These are phyloP conservation scores for Infundibulicybe gibba DNA, from an alignment of 768 basidiomycete species.

Conservation along the genomic window DNA sequence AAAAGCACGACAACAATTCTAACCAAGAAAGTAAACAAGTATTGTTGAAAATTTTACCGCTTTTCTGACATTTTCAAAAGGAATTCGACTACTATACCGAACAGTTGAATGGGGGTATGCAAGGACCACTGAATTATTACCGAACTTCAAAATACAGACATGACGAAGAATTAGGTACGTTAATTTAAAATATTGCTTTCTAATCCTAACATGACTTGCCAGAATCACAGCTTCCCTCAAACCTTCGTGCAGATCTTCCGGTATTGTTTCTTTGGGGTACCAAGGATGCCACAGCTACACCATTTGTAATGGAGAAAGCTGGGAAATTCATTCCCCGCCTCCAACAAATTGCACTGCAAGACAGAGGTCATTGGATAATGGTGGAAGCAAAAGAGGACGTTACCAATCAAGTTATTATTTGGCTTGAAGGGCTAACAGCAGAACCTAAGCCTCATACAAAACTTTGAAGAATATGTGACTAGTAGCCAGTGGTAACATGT, in stretches of 20 bases:
- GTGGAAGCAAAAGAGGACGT: slow-evolving; percentile 56
- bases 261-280: slow-evolving; percentile 63
- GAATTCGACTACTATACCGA: slow-evolving; percentile 52
- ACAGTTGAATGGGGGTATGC: slow-evolving; percentile 49
- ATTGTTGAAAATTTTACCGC: background rate
- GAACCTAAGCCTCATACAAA: slow-evolving; percentile 9
- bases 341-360: slow-evolving; percentile 49
- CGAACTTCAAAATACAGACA: slow-evolving; percentile 57
- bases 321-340: slow-evolving; percentile 48
- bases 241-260: slow-evolving; percentile 45
- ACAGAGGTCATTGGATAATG: slow-evolving; percentile 69
- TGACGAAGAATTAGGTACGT: slow-evolving; percentile 57
- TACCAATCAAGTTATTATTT: slow-evolving; percentile 41
- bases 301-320: slow-evolving; percentile 35
- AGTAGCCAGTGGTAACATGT: too few species aligned
- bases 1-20: slow-evolving; percentile 16
- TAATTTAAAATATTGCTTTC: background rate
- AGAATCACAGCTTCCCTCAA: slow-evolving; percentile 25
- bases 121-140: slow-evolving; percentile 77
- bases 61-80: slow-evolving; percentile 14
- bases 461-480: slow-evolving; percentile 9
- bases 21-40: slow-evolving; percentile 19
- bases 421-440: slow-evolving; percentile 36
- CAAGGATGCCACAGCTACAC: slow-evolving; percentile 44
- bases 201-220: slow-evolving; percentile 30